A percentile compares a stretch with the other conserved stretches of the same genome.
Conservation (phyloP, 1,284 basidiomycete genomes). For the Inonotus hispidus region DNA sequence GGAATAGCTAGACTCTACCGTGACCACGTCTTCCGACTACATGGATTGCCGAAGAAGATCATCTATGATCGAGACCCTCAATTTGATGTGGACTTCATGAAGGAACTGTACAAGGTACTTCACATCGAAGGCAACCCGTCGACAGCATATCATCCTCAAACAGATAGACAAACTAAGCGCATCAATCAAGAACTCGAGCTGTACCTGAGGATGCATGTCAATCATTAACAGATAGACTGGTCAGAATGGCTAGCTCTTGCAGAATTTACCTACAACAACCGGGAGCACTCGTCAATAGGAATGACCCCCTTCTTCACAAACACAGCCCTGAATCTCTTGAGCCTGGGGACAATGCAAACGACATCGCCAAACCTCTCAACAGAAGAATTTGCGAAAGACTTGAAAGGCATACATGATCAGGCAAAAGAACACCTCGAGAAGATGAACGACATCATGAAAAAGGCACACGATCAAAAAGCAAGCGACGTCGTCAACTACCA, state of each 20-base stretch:
- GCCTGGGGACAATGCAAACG: neutral
- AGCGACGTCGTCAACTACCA: neutral
- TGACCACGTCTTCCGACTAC: too few species aligned
- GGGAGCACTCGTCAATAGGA: too few species aligned
- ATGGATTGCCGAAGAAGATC: too few species aligned
- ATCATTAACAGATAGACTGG: neutral
- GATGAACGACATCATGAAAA: neutral
- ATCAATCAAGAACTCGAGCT: conserved; percentile 7
- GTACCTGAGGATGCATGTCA: neutral
- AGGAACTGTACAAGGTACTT: too few species aligned
- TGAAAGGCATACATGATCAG: neutral
- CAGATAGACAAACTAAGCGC: neutral
- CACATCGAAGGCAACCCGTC: too few species aligned
- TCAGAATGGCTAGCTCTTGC: too few species aligned
- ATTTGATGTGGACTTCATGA: too few species aligned
- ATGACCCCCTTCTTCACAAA: neutral
- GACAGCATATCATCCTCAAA: too few species aligned
- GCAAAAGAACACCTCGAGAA: neutral
- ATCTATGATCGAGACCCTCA: too few species aligned
- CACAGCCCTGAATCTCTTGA: neutral
- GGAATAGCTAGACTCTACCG: too few species aligned
- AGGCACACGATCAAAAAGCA: neutral
- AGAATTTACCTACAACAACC: too few species aligned
- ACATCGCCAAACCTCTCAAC: neutral
- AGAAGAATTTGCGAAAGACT: neutral